Base-by-base conservation (phyloP, 2,329 filamentous ascomycete genomes). In the Fusarium subtropicale region DNA sequence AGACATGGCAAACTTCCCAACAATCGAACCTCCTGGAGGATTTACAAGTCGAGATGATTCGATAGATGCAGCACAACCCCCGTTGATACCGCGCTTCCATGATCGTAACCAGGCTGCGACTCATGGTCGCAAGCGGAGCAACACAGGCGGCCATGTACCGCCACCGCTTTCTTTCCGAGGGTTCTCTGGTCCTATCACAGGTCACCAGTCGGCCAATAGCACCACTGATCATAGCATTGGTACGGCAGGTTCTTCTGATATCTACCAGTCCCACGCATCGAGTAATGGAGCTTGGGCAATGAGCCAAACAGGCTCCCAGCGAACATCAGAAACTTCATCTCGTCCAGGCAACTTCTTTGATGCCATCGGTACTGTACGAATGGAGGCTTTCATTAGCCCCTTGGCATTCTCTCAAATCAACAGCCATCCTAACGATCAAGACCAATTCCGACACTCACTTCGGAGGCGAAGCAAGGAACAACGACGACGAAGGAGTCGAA, bases 361-460 rank as follows among this genome's bases (percentile, higher is more conserved):
- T 73, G 92, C 92, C 2, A 91, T 97, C 60, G 94, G 94, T 2
- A 98, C 94, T 3, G 89, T 98, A 47, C 89, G 96, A 30, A 98
- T 99, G 95, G 95, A 98, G 79, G 96, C 96, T 0, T 99, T 98
- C 78, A 97, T 99, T 71, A 89, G 84, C 72, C 88, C 88, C 1
- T 77, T 90, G 13, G 82, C 86, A 2, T 82, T 84, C 64, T 81
- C 81, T 4, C 80, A 81, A 30, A 81, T 84, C 54, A 80, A 81
- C 15, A 84, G 86, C 15, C 78, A 81, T 42, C 80, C 82, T 0
- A 81, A 85, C 56, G 85, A 87, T 66, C 77, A 81, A 24, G 85
- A 87, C 26, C 85, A 88, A 66, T 80, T 82, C 64, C 79, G 81
- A 52, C 81, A 83, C 47, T 77, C 81, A 7, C 81, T 81, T 6